A percentile compares a stretch with the other conserved stretches of the same genome.
phyloP scores from a whole-genome alignment of 2,329 filamentous ascomycete species.

The Exophiala phaeomuriformis region DNA sequence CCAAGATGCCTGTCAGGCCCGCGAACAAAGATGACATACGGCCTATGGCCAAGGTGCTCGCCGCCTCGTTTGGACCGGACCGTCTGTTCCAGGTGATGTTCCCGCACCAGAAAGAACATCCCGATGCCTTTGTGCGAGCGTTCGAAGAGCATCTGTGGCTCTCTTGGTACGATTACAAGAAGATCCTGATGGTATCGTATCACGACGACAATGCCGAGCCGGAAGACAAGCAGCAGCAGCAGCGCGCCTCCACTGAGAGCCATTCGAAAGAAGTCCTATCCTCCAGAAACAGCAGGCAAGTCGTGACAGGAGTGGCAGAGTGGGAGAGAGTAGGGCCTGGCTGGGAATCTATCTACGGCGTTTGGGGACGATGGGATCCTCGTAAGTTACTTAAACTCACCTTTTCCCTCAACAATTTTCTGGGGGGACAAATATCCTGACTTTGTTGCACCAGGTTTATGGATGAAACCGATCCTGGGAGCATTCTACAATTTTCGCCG shows the following conservation, averaged over 20 bases:
- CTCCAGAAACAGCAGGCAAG: too few species aligned
- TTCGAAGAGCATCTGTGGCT: constrained; percentile 7
- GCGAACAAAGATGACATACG: constrained; percentile 14
- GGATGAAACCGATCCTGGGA: not conserved
- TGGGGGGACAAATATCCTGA: too few species aligned
- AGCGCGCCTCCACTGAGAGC: not conserved
- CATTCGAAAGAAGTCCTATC: too few species aligned
- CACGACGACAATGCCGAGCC: not conserved
- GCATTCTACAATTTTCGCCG: not conserved
- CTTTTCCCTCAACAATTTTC: not conserved
- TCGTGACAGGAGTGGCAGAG: too few species aligned
- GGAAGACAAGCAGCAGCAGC: not conserved
- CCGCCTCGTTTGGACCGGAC: constrained; percentile 16
- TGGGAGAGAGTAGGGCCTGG: too few species aligned
- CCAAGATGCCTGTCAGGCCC: constrained; percentile 15
- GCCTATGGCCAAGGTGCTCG: constrained; percentile 15
- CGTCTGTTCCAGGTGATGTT: constrained; percentile 12
- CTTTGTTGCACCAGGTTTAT: not conserved
- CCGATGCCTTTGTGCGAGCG: constrained; percentile 9
- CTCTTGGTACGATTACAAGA: constrained; percentile 14
- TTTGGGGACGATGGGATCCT: too few species aligned
- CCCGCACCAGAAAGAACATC: constrained; percentile 13
- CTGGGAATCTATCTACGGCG: too few species aligned
- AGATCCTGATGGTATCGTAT: constrained; percentile 14
- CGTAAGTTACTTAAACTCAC: not conserved